phyloP scores from a whole-genome alignment of 768 basidiomycete genomes.

The Gloeopeniophorella convolvens region DNA sequence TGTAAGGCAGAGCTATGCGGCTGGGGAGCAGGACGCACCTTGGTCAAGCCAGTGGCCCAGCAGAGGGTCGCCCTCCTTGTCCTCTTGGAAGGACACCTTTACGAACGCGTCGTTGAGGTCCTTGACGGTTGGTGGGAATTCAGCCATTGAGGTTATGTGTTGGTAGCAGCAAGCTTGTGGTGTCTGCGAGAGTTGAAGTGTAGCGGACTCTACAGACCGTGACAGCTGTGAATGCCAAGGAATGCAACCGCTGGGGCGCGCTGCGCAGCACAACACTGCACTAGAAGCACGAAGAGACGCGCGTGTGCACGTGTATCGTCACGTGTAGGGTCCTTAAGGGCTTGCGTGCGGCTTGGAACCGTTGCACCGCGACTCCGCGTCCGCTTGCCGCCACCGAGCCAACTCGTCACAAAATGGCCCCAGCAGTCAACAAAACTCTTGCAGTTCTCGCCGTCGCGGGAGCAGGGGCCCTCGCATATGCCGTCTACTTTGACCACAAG shows the following conservation, averaged over 20 bases:
- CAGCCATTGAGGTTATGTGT: background rate
- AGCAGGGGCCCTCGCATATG: slow-evolving; percentile 68
- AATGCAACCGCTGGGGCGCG: no score
- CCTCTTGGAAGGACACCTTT: slow-evolving; percentile 38
- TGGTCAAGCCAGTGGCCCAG: slow-evolving; percentile 48
- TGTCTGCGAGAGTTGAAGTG: no score
- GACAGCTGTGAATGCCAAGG: no score
- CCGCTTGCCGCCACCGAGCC: background rate
- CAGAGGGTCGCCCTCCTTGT: slow-evolving; percentile 32
- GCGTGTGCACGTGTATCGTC: no score
- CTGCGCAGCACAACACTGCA: no score
- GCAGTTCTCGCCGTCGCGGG: slow-evolving; percentile 37
- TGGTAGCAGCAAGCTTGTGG: background rate
- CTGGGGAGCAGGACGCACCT: slow-evolving; percentile 29
- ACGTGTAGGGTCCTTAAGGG: background rate
- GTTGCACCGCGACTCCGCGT: background rate
- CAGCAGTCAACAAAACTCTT: slow-evolving; percentile 29
- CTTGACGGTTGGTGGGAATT: background rate
- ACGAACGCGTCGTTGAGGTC: slow-evolving; percentile 38
- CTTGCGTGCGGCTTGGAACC: background rate
- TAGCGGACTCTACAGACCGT: no score
- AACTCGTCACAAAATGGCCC: slow-evolving; percentile 2
- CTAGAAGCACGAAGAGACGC: no score
- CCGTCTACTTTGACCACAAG: slow-evolving; percentile 91
- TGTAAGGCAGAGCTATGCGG: background rate